phyloP scores from a whole-genome alignment of 495 filamentous ascomycete species.

The Aspergillus sclerotioniger region DNA sequence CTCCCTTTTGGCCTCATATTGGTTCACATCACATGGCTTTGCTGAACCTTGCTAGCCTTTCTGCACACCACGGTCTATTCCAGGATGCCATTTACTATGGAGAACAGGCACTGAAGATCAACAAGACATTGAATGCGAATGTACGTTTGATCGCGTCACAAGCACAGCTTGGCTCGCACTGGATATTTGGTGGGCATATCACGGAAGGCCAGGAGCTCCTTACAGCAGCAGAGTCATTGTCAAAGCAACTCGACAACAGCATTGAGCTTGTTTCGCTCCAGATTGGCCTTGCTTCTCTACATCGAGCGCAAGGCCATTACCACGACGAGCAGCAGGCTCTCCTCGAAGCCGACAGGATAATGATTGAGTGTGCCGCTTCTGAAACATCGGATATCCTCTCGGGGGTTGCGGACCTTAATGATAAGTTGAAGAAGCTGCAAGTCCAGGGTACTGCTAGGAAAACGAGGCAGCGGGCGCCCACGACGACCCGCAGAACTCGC shows the following conservation, averaged over 20 bases:
- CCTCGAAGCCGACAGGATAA: slow-evolving; percentile 41
- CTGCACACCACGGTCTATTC: slow-evolving; percentile 79
- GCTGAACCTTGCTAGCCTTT: slow-evolving; percentile 69
- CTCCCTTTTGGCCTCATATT: slow-evolving; percentile 79
- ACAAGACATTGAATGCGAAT: slow-evolving; percentile 62
- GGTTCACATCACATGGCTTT: slow-evolving; percentile 66
- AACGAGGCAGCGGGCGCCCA: slow-evolving; percentile 21
- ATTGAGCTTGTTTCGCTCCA: slow-evolving; percentile 47
- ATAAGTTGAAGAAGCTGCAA: slow-evolving; percentile 41
- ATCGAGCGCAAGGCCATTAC: slow-evolving; percentile 38
- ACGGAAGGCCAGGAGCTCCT: slow-evolving; percentile 62
- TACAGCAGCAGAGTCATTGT: slow-evolving; percentile 43
- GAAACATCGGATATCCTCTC: slow-evolving; percentile 18
- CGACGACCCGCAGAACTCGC: slow-evolving; percentile 34
- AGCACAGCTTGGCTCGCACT: slow-evolving; percentile 62
- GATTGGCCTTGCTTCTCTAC: slow-evolving; percentile 43
- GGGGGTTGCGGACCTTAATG: slow-evolving; percentile 30
- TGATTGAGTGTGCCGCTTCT: slow-evolving; percentile 27
- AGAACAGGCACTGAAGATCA: slow-evolving; percentile 79
- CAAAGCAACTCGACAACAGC: slow-evolving; percentile 40
- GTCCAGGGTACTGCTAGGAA: slow-evolving; percentile 29
- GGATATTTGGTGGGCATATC: slow-evolving; percentile 59
- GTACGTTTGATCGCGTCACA: slow-evolving; percentile 51
- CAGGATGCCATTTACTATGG: slow-evolving; percentile 88
- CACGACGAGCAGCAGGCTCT: slow-evolving; percentile 50